Conservation (phyloP, 73 alveolate genomes). For the Effrenium voratum region DNA sequence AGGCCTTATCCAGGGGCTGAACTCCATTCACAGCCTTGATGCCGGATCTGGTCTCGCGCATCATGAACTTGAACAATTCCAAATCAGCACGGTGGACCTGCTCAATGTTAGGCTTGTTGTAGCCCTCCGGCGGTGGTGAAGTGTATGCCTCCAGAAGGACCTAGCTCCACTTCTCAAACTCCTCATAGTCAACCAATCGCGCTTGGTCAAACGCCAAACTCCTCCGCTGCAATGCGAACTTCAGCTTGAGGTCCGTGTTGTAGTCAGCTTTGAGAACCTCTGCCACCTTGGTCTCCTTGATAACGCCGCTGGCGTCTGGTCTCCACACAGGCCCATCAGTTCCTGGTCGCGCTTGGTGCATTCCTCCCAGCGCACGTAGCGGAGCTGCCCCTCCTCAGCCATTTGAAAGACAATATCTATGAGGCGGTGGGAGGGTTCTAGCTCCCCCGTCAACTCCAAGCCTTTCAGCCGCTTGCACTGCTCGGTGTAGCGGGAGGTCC, state of each 20-base stretch:
- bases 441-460: background rate
- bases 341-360: background rate
- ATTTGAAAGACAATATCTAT: background rate
- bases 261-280: background rate
- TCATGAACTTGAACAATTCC: slow-evolving; percentile 25
- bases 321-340: background rate
- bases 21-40: slow-evolving; percentile 7
- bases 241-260: slow-evolving; percentile 25
- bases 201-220: slow-evolving; percentile 31
- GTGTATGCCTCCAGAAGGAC: background rate
- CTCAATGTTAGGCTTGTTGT: background rate
- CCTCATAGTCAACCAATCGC: background rate
- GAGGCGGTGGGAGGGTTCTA: background rate
- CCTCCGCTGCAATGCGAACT: background rate
- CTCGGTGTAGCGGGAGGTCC: background rate
- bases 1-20: background rate
- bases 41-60: slow-evolving; percentile 21
- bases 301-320: background rate
- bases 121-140: background rate
- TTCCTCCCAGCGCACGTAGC: background rate
- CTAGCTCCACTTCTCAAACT: slow-evolving; percentile 8
- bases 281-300: background rate
- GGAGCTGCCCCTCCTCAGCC: background rate
- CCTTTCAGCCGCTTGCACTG: background rate
- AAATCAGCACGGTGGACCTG: slow-evolving; percentile 28